These are phyloP conservation scores for Mycena indigotica DNA, from an alignment of 768 basidiomycete species.

Conservation along the genomic window DNA sequence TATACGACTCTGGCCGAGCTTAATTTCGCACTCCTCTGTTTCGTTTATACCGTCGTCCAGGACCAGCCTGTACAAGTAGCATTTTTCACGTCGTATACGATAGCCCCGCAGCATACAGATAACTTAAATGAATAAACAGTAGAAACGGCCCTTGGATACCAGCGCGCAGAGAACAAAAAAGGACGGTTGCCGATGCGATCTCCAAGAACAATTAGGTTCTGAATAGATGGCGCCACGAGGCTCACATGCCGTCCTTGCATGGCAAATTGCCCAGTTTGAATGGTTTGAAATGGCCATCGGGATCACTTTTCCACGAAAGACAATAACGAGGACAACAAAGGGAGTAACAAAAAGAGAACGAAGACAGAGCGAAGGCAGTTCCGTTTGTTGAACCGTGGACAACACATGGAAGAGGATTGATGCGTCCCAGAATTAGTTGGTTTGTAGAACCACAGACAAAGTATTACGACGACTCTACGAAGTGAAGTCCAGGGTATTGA, in stretches of 20 bases:
- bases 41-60: neutral
- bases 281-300: neutral
- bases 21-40: slow-evolving; percentile 14
- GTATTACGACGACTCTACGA: neutral
- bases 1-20: slow-evolving; percentile 20
- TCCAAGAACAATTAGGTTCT: neutral
- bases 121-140: slow-evolving; percentile 2
- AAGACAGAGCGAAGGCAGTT: neutral
- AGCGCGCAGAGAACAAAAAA: neutral
- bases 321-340: neutral
- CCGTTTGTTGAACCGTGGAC: neutral
- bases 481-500: neutral
- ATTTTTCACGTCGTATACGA: neutral
- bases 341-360: neutral
- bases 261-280: neutral
- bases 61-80: slow-evolving; percentile 2
- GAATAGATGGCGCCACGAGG: too few species aligned
- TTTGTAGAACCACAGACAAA: neutral
- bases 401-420: neutral
- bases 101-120: slow-evolving; percentile 4
- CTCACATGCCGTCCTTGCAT: neutral
- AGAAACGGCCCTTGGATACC: neutral
- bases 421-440: neutral
- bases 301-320: neutral
- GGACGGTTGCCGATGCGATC: too few species aligned